Percentiles rank a stretch among this genome's conserved stretches.
Conservation (phyloP, 495 filamentous ascomycete species). For the Articulospora tetracladia region DNA sequence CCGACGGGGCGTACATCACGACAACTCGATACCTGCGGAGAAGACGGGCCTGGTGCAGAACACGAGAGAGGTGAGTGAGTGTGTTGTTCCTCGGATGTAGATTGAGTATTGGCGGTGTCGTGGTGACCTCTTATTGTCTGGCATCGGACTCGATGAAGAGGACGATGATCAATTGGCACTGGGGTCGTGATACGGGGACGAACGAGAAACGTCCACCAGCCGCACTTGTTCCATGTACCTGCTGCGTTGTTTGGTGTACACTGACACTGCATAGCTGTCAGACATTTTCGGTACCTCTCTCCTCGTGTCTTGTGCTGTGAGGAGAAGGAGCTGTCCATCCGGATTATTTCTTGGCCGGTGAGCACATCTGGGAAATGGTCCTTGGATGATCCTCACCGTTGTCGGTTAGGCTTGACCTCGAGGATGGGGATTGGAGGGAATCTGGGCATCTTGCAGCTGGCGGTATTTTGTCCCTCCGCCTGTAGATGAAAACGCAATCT, state of each 20-base stretch:
- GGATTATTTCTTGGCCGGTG: neutral
- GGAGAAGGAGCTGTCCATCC: neutral
- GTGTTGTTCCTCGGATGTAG: no score
- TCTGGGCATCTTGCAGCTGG: neutral
- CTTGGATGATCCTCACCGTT: neutral
- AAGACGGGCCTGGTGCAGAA: no score
- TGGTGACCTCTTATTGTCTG: neutral
- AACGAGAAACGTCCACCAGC: no score
- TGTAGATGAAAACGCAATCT: neutral
- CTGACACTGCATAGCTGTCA: neutral
- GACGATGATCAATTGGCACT: no score
- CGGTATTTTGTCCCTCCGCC: neutral
- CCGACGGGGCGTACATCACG: no score
- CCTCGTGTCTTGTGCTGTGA: neutral
- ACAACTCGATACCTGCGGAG: no score
- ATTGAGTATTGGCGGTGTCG: no score
- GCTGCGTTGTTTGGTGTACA: neutral
- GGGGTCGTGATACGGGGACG: no score
- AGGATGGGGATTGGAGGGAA: neutral
- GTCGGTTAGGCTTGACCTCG: neutral
- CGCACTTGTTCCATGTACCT: neutral
- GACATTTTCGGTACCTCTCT: neutral
- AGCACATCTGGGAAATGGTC: neutral
- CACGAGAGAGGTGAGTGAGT: no score
- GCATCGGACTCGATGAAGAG: neutral